phyloP scores from a whole-genome alignment of 257 asterid genomes.

The Salvia splendens region DNA sequence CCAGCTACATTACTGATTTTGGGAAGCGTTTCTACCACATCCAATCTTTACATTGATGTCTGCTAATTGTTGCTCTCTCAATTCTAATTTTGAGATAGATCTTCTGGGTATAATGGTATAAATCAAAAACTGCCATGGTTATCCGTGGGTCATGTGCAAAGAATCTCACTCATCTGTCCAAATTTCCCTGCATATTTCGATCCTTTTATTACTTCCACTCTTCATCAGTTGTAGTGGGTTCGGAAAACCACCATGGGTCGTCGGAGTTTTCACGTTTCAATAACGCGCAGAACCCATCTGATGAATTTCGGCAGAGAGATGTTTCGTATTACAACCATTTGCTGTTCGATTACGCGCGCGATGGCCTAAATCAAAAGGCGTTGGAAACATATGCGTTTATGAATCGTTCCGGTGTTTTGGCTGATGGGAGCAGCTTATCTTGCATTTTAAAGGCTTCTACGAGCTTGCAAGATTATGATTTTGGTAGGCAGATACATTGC shows the following conservation, averaged over 20 bases:
- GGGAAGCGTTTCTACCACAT: not conserved
- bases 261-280: not conserved
- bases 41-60: not conserved
- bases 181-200: constrained; percentile 30
- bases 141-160: constrained; percentile 34
- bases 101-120: not conserved
- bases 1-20: constrained; percentile 8
- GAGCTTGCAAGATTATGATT: constrained; percentile 39
- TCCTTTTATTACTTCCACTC: constrained; percentile 31
- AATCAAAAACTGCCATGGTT: constrained; percentile 42
- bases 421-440: constrained; percentile 68
- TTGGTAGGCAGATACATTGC: constrained; percentile 74
- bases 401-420: constrained; percentile 47
- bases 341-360: constrained; percentile 63
- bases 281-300: constrained; percentile 51
- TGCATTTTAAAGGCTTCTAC: constrained; percentile 71
- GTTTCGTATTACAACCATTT: constrained; percentile 56
- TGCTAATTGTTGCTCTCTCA: not conserved
- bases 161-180: constrained; percentile 35
- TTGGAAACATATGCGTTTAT: constrained; percentile 47
- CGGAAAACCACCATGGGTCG: not conserved
- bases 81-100: too few relatives aligned
- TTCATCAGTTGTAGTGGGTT: constrained; percentile 33
- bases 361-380: constrained; percentile 52
- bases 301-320: constrained; percentile 49